These are phyloP conservation scores for Blastobotrys serpentis DNA, from an alignment of 1,139 yeast genomes.

Conservation along the genomic window DNA sequence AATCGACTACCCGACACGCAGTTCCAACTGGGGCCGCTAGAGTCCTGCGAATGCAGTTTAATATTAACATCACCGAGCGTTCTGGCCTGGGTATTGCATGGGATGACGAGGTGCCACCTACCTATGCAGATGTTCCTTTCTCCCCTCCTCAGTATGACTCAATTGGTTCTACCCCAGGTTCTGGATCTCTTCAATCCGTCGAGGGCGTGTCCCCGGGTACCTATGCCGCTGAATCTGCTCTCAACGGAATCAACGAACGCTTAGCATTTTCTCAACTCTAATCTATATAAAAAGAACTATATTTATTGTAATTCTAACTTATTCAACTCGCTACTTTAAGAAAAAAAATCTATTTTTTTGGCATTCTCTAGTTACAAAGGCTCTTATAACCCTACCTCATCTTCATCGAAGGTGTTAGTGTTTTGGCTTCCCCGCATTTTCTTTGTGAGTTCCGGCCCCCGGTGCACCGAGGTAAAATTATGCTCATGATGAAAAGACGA, in stretches of 20 bases:
- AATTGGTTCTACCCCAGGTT: constrained; percentile 18
- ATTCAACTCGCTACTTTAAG: no score
- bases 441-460: no score
- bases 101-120: constrained; percentile 99
- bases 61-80: constrained; percentile 74
- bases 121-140: constrained; percentile 79
- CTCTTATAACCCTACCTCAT: no score
- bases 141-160: constrained; percentile 78
- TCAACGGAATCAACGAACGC: constrained; percentile 19
- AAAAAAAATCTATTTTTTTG: no score
- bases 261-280: constrained; percentile 16
- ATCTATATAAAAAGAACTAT: neutral
- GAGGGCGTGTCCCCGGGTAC: constrained; percentile 31
- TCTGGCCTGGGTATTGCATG: constrained; percentile 96
- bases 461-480: neutral
- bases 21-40: constrained; percentile 87
- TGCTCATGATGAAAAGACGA: neutral
- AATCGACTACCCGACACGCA: constrained; percentile 29
- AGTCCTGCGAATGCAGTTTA: constrained; percentile 91
- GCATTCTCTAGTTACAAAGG: no score
- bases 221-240: constrained; percentile 13
- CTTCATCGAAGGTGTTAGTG: no score
- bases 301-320: constrained; percentile 3
- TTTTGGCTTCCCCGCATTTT: no score
- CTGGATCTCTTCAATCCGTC: constrained; percentile 30